These are phyloP conservation scores for Ascochyta clinopodiicola DNA, from an alignment of 2,329 filamentous ascomycete species.

Conservation along the genomic window DNA sequence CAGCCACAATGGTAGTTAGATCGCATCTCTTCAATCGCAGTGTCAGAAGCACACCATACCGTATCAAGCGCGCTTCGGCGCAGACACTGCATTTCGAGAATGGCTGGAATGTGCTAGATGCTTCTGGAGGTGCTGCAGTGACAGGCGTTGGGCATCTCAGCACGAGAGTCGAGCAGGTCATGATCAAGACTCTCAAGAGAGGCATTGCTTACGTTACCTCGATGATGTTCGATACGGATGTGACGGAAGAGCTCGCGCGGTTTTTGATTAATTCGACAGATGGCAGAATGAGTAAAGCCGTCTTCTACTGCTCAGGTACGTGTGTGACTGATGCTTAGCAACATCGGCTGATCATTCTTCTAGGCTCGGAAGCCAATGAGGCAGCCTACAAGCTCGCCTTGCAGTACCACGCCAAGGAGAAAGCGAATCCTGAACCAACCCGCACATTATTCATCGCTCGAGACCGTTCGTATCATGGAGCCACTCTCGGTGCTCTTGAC, in stretches of 20 bases:
- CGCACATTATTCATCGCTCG: slow-evolving; percentile 70
- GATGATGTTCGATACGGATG: slow-evolving; percentile 62
- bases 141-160: slow-evolving; percentile 74
- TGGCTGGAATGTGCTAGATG: slow-evolving; percentile 70
- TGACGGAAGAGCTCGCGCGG: slow-evolving; percentile 60
- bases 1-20: neutral
- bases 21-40: slow-evolving; percentile 58
- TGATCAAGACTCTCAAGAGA: slow-evolving; percentile 63
- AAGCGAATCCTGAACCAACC: slow-evolving; percentile 57
- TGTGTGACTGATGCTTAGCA: neutral
- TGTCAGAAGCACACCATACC: slow-evolving; percentile 54
- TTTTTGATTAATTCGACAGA: slow-evolving; percentile 59
- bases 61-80: slow-evolving; percentile 57
- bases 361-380: slow-evolving; percentile 70
- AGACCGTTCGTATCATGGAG: slow-evolving; percentile 72
- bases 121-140: slow-evolving; percentile 75
- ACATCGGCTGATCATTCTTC: neutral
- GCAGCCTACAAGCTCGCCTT: slow-evolving; percentile 70
- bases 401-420: slow-evolving; percentile 68
- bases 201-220: slow-evolving; percentile 66
- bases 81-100: slow-evolving; percentile 57
- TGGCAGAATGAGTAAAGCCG: slow-evolving; percentile 61
- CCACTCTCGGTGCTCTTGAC: slow-evolving; percentile 70
- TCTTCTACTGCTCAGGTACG: slow-evolving; percentile 65
- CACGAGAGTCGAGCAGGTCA: slow-evolving; percentile 64